A percentile compares a stretch with the other conserved stretches of the same genome.
phyloP scores from a whole-genome alignment of 2,329 filamentous ascomycete species.

The Ophioceras dolichostomum region DNA sequence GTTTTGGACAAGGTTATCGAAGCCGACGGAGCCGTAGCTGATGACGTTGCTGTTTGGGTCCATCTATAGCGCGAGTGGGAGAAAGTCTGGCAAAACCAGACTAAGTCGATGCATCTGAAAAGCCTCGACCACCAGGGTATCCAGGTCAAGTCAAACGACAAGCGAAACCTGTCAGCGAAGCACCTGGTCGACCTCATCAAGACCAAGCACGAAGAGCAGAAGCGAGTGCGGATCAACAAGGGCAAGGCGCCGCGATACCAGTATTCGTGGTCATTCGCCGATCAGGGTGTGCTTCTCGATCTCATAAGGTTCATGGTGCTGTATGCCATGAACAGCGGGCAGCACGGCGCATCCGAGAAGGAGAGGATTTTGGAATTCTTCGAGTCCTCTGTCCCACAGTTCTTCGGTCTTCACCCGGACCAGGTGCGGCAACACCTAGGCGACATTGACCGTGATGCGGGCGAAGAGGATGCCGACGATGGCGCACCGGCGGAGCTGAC shows the following conservation, averaged over 20 bases:
- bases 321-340: conserved; percentile 54
- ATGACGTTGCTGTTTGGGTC: background rate
- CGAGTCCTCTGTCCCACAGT: conserved; percentile 61
- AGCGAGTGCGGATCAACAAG: conserved; percentile 54
- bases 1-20: no score
- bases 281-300: conserved; percentile 55
- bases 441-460: conserved; percentile 57
- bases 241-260: conserved; percentile 56
- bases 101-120: conserved; percentile 87
- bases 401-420: conserved; percentile 65
- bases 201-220: conserved; percentile 84
- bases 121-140: conserved; percentile 96
- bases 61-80: conserved; percentile 77
- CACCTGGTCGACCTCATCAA: conserved; percentile 84
- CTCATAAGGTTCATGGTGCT: conserved; percentile 50
- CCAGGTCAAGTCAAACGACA: conserved; percentile 76
- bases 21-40: no score
- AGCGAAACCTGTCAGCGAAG: conserved; percentile 83
- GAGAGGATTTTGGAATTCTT: conserved; percentile 65
- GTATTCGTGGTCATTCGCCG: conserved; percentile 61
- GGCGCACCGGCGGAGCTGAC: conserved; percentile 57
- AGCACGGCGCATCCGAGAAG: conserved; percentile 61
- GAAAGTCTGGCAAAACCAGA: conserved; percentile 96
- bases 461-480: conserved; percentile 69
- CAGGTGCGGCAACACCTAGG: conserved; percentile 53